These are phyloP conservation scores for Scheffersomyces segobiensis DNA, from an alignment of 1,139 yeast species.

Conservation along the genomic window DNA sequence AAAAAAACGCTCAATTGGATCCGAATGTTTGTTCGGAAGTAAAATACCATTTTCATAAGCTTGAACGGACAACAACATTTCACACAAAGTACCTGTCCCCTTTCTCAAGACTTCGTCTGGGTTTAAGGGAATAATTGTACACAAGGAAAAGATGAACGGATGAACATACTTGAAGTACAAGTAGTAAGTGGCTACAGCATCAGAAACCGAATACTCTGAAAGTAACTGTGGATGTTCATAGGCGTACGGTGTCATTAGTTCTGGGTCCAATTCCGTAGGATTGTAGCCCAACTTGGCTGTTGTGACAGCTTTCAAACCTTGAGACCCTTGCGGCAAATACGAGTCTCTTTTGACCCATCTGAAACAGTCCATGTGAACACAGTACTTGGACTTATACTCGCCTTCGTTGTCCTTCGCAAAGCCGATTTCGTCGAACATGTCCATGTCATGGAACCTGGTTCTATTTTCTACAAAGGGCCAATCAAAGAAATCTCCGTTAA, in stretches of 20 bases:
- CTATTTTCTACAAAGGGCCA: conserved; percentile 98
- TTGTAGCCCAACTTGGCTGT: conserved; percentile 94
- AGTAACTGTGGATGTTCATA: conserved; percentile 87
- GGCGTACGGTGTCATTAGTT: conserved; percentile 97
- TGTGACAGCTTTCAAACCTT: conserved; percentile 97
- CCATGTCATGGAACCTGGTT: conserved; percentile 77
- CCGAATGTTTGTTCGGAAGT: conserved; percentile 90
- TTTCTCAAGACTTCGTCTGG: conserved; percentile 96
- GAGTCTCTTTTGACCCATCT: conserved; percentile 99
- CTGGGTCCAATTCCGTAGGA: conserved; percentile 97
- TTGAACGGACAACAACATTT: conserved; percentile 96
- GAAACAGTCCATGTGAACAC: conserved; percentile 97
- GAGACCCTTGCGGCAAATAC: conserved; percentile 96
- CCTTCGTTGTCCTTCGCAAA: conserved; percentile 88
- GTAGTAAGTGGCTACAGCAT: conserved; percentile 98
- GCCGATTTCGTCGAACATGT: conserved; percentile 93
- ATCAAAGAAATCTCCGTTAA: conserved; percentile 98
- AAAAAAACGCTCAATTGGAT: conserved; percentile 89
- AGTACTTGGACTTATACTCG: conserved; percentile 88
- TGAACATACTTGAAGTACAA: conserved; percentile 95
- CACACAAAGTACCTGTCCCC: conserved; percentile 98
- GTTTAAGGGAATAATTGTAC: conserved; percentile 92
- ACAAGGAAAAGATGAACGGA: conserved; percentile 93
- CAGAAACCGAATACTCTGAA: conserved; percentile 97
- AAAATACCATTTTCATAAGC: conserved; percentile 79